Conservation (phyloP, 1,284 basidiomycete species). For the Takashimella tepidaria region DNA sequence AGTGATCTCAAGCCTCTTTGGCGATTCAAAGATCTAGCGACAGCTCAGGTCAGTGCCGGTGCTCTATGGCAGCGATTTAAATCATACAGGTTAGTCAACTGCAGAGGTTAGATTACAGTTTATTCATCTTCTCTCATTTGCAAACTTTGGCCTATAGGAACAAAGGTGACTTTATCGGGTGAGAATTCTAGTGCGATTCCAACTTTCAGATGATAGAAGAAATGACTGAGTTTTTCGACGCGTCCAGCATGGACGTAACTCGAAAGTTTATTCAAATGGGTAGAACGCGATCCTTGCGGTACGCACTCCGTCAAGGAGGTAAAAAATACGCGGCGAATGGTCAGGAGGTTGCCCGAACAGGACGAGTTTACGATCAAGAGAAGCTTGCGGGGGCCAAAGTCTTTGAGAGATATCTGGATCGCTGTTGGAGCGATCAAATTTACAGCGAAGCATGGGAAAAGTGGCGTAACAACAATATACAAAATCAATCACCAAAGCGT, state of each 20-base stretch:
- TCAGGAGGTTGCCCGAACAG: constrained; percentile 20
- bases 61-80: constrained; percentile 20
- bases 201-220: not conserved
- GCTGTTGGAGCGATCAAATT: constrained; percentile 19
- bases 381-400: constrained; percentile 26
- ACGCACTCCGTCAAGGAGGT: constrained; percentile 28
- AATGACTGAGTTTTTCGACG: too few species aligned
- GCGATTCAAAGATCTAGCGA: constrained; percentile 27
- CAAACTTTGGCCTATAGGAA: constrained; percentile 9
- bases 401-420: constrained; percentile 18
- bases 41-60: constrained; percentile 15
- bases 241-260: constrained; percentile 29
- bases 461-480: constrained; percentile 9
- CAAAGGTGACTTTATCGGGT: constrained; percentile 28
- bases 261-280: constrained; percentile 38
- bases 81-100: constrained; percentile 16
- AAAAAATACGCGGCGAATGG: constrained; percentile 21
- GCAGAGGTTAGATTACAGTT: not conserved
- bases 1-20: constrained; percentile 25
- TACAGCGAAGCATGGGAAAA: constrained; percentile 19
- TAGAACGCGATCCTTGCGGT: constrained; percentile 27
- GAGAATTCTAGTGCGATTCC: constrained; percentile 1
- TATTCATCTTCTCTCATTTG: too few species aligned
- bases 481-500: not conserved
- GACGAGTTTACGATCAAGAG: constrained; percentile 23